Percentiles rank a stretch among this genome's conserved stretches.
Evolutionary conservation across 179 eudicot genomes (phyloP).

Genomic region (Silene coronaria): DNA sequence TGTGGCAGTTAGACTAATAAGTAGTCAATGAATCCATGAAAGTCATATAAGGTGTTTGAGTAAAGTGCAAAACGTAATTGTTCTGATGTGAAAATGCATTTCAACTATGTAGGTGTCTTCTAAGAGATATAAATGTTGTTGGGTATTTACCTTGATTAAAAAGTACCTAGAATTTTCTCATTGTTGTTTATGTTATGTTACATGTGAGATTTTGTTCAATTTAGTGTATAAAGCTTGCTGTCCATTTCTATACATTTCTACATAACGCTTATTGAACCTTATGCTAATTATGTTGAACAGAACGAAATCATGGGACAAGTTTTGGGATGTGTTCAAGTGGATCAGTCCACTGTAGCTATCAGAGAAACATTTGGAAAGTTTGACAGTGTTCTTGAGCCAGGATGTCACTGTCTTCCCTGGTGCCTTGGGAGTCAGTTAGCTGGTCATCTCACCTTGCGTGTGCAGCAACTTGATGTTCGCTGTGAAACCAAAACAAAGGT

Average conservation of each 20-base stretch:
- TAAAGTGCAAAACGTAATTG: not conserved
- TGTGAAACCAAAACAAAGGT: slow-evolving; percentile 55
- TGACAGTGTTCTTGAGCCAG: slow-evolving; percentile 38
- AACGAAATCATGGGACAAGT: slow-evolving; percentile 43
- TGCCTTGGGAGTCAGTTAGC: slow-evolving; percentile 43
- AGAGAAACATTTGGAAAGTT: slow-evolving; percentile 40
- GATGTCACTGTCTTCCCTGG: slow-evolving; percentile 51
- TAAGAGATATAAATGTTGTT: not conserved
- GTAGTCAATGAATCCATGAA: not conserved
- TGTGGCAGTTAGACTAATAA: too few species aligned
- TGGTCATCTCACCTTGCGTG: slow-evolving; percentile 42
- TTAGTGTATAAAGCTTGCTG: slow-evolving; percentile 4
- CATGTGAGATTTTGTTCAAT: not conserved
- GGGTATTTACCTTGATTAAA: not conserved
- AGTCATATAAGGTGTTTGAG: not conserved
- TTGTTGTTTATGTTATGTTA: not conserved
- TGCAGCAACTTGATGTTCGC: slow-evolving; percentile 49
- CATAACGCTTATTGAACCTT: not conserved
- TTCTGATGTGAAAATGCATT: not conserved
- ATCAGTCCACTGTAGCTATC: slow-evolving; percentile 41
- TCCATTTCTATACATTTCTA: not conserved
- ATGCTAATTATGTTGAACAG: slow-evolving; percentile 18
- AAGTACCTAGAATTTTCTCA: not conserved
- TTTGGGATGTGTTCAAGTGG: slow-evolving; percentile 47
- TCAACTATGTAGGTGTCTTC: not conserved